Base-by-base conservation (phyloP, 2,329 filamentous ascomycete species). In the Aspergillus pseudonomiae region DNA sequence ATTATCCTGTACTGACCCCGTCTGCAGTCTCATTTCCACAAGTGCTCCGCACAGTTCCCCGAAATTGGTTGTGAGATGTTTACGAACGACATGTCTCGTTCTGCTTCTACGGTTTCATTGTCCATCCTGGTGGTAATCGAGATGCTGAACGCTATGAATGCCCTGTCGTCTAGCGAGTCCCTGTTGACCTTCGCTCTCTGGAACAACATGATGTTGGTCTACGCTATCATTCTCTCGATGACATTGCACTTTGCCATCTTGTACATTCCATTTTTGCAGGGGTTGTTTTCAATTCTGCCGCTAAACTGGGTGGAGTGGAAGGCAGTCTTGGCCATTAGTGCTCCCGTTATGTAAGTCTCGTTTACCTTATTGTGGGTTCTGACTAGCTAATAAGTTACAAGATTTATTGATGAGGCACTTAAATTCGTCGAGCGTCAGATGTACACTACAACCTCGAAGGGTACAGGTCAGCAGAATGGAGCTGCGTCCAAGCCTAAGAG, bases 61-160 rank as follows among this genome's bases (percentile, higher is more conserved):
- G 90, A 94, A 72, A 92, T 98, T 72, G 94, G 93, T 59, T 99
- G 95, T 80, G 82, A 89, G 66, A 98, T 99, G 86, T 99, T 99
- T 82, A 82, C 85, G 68, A 90, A 97, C 74, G 86, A 93, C 68
- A 90, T 91, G 84, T 89, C 94, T 70, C 94, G 94, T 80, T 88
- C 94, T 6, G 95, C 93, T 2, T 97, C 93, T 24, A 99, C 95
- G 1, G 89, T 99, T 32, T 97, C 93, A 7, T 86, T 99, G 65
- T 96, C 92, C 43, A 89, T 89, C 73, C 86, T 99, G 21, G 95
- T 99, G 53, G 93, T 97, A 65, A 98, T 99, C 74, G 95, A 99
- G 82, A 99, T 99, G 95, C 87, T 99, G 77, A 99, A 99, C 81
- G 95, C 95, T 71, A 94, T 98, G 91, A 99, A 99, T 76, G 95